These are phyloP conservation scores for Bothia castanella DNA, from an alignment of 1,284 basidiomycete genomes.

Conservation along the genomic window DNA sequence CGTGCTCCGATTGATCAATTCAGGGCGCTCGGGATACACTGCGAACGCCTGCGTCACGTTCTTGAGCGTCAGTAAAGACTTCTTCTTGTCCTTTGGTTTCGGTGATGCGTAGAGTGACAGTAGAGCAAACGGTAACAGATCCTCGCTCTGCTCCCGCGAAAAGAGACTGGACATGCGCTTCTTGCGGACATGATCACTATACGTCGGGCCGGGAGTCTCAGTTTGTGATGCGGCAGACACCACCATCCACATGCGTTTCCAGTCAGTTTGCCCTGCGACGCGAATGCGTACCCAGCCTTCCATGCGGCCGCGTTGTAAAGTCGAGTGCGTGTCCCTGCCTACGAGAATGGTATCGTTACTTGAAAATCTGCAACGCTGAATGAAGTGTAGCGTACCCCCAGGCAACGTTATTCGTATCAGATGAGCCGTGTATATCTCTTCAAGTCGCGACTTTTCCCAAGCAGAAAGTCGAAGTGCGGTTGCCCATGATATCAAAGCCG, in stretches of 20 bases:
- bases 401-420: conserved; percentile 73
- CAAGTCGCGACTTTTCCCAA: conserved; percentile 94
- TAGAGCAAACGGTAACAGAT: conserved; percentile 27
- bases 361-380: neutral
- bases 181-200: conserved; percentile 37
- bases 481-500: conserved; percentile 83
- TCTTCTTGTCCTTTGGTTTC: conserved; percentile 70
- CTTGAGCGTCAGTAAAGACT: conserved; percentile 54
- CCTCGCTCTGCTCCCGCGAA: conserved; percentile 40
- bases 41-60: conserved; percentile 74
- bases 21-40: conserved; percentile 93
- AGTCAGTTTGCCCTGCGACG: conserved; percentile 92
- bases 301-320: conserved; percentile 70
- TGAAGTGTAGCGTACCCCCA: conserved; percentile 40
- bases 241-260: conserved; percentile 91
- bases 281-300: conserved; percentile 94
- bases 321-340: conserved; percentile 65
- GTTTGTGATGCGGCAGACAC: conserved; percentile 48
- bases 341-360: conserved; percentile 8
- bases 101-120: conserved; percentile 58
- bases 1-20: conserved; percentile 81
- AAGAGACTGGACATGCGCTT: conserved; percentile 72
- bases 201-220: conserved; percentile 15
- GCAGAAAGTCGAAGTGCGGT: conserved; percentile 86
- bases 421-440: conserved; percentile 97